These are phyloP conservation scores for Colletotrichum kahawae DNA, from an alignment of 2,329 filamentous ascomycete species.

Conservation along the genomic window DNA sequence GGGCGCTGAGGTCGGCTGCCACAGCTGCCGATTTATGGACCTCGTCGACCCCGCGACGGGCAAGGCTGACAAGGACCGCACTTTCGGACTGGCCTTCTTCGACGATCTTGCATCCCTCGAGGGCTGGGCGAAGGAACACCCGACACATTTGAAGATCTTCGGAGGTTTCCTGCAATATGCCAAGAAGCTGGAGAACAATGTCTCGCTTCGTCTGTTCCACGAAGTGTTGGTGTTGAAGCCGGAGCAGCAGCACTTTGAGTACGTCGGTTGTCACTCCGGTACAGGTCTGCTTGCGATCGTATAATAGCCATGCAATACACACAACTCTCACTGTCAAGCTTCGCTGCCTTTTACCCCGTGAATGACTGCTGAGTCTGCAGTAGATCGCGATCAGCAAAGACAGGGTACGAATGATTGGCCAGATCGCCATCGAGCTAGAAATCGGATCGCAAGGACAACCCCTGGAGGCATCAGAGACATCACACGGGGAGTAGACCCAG, in stretches of 20 bases:
- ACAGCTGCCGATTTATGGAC: conserved; percentile 48
- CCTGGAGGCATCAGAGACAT: background rate
- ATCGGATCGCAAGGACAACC: background rate
- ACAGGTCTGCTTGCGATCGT: conserved; percentile 34
- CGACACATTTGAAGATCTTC: conserved; percentile 46
- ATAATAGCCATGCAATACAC: background rate
- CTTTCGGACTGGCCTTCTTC: conserved; percentile 47
- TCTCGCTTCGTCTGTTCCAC: conserved; percentile 43
- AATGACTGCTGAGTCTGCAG: background rate
- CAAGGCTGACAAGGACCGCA: conserved; percentile 33
- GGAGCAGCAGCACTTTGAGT: conserved; percentile 47
- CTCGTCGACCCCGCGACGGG: conserved; percentile 33
- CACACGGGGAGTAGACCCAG: background rate
- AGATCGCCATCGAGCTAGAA: background rate
- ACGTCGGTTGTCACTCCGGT: conserved; percentile 41
- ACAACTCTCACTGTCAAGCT: background rate
- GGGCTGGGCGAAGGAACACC: conserved; percentile 42
- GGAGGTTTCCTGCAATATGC: conserved; percentile 43
- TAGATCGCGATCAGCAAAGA: background rate
- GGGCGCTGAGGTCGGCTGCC: conserved; percentile 47
- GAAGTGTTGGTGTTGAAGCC: conserved; percentile 43
- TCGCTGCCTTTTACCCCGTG: background rate
- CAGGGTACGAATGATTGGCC: background rate
- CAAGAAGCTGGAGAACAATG: conserved; percentile 37
- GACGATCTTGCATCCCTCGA: conserved; percentile 44